Conservation (phyloP, 768 basidiomycete genomes). For the Myochromella boudieri region DNA sequence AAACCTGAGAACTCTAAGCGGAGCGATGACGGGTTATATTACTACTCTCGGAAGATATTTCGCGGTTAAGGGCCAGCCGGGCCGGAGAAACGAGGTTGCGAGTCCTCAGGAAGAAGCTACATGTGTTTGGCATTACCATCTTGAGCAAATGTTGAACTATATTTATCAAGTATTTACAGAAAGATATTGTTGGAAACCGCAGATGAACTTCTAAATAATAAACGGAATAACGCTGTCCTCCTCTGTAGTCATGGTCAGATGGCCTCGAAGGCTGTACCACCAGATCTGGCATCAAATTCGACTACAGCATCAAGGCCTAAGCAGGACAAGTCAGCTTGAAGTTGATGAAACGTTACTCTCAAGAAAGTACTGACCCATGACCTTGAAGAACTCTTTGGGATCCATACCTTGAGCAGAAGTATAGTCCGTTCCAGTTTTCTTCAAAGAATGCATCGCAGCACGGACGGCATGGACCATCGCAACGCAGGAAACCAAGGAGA, state of each 20-base stretch:
- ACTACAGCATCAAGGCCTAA: constrained; percentile 54
- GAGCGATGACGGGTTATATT: no score
- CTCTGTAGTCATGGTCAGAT: no score
- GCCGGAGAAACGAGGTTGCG: constrained; percentile 1
- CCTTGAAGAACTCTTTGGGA: constrained; percentile 74
- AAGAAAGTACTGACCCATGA: constrained; percentile 54
- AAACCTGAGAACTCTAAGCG: no score
- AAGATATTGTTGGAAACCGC: not conserved
- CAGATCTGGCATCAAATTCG: constrained; percentile 54
- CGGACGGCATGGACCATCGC: constrained; percentile 78
- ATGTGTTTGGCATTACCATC: not conserved
- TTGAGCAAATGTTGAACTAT: not conserved
- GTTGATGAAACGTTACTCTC: not conserved
- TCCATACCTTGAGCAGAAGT: constrained; percentile 62
- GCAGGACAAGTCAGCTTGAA: not conserved
- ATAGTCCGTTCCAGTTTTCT: constrained; percentile 79
- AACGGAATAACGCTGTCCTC: no score
- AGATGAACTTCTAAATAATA: no score
- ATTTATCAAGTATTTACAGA: not conserved
- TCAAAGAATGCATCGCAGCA: constrained; percentile 72
- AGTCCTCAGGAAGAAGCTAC: no score
- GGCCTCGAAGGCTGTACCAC: constrained; percentile 55
- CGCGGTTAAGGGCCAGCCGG: not conserved
- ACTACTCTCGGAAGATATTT: no score
- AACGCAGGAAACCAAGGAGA: constrained; percentile 74